A percentile compares a stretch with the other conserved stretches of the same genome.
Evolutionary conservation across 2,329 filamentous ascomycete genomes (phyloP).

Genomic region (Dothistroma septosporum): DNA sequence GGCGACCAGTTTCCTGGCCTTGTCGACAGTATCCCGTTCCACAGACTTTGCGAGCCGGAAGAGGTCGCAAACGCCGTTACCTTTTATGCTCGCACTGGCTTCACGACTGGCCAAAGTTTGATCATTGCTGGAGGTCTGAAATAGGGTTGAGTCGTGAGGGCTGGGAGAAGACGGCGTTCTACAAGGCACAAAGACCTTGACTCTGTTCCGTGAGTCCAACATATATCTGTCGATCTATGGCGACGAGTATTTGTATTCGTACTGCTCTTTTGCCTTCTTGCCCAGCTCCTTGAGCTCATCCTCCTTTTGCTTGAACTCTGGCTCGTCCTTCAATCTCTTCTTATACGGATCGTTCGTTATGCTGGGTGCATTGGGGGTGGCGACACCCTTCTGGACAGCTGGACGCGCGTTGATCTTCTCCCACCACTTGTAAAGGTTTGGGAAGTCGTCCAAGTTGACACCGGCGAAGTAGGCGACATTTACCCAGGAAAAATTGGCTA

Average conservation of each 20-base stretch:
- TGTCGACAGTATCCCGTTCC: constrained; percentile 56
- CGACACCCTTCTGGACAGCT: constrained; percentile 40
- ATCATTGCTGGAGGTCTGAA: constrained; percentile 26
- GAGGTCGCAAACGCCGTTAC: constrained; percentile 58
- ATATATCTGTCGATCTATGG: constrained; percentile 9
- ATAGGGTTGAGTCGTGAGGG: constrained; percentile 5
- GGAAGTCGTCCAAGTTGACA: constrained; percentile 41
- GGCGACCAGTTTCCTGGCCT: constrained; percentile 49
- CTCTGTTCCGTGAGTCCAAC: not conserved
- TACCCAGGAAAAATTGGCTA: constrained; percentile 45
- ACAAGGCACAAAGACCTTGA: not conserved
- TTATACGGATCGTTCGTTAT: constrained; percentile 43
- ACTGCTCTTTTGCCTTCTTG: constrained; percentile 44
- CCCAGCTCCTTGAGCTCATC: constrained; percentile 36
- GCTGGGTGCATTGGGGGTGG: constrained; percentile 35
- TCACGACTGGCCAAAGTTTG: constrained; percentile 24
- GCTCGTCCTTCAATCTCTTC: constrained; percentile 44
- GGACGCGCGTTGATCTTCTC: constrained; percentile 40
- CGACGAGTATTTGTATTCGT: constrained; percentile 42
- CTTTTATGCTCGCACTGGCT: constrained; percentile 57
- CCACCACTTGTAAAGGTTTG: constrained; percentile 45
- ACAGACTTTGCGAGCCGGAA: constrained; percentile 53
- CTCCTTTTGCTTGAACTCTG: constrained; percentile 48
- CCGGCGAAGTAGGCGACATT: constrained; percentile 41
- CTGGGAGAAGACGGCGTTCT: not conserved